These are phyloP conservation scores for Trichocladium uniseriatum DNA, from an alignment of 495 filamentous ascomycete genomes.

Conservation along the genomic window DNA sequence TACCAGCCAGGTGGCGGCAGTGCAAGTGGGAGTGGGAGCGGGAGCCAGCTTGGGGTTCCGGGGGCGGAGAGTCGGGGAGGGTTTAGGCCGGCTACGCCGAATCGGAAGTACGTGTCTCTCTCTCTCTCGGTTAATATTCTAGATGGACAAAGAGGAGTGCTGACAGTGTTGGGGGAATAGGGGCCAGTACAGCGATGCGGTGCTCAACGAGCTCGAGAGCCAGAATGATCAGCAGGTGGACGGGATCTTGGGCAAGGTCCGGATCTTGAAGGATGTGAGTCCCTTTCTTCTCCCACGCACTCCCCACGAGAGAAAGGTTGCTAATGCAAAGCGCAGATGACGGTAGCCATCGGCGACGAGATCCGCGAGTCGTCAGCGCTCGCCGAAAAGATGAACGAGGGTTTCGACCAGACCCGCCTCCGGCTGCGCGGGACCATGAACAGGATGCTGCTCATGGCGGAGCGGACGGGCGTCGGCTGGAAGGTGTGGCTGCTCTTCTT, in stretches of 20 bases:
- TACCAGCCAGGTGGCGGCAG: conserved; percentile 20
- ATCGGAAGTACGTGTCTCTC: conserved; percentile 51
- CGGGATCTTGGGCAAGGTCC: conserved; percentile 83
- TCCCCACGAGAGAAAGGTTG: neutral
- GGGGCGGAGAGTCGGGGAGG: conserved; percentile 32
- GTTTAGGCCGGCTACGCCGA: conserved; percentile 65
- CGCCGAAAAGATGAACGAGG: conserved; percentile 81
- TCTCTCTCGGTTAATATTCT: conserved; percentile 19
- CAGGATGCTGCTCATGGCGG: conserved; percentile 91
- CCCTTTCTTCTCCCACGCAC: neutral
- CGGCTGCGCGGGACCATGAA: conserved; percentile 88
- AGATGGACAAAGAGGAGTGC: neutral
- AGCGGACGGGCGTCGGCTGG: conserved; percentile 88
- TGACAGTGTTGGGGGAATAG: conserved; percentile 18
- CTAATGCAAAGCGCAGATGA: conserved; percentile 50
- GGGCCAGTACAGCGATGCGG: conserved; percentile 89
- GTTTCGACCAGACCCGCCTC: conserved; percentile 75
- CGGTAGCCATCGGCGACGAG: conserved; percentile 85
- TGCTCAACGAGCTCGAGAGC: conserved; percentile 86
- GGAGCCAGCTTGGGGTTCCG: conserved; percentile 33
- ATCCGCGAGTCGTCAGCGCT: conserved; percentile 79
- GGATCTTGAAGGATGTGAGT: conserved; percentile 82
- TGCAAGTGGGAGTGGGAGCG: neutral
- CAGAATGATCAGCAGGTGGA: conserved; percentile 91
- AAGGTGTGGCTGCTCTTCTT: conserved; percentile 88